Conservation (phyloP, 176 grass and related monocot species). For the Zea luxurians region DNA sequence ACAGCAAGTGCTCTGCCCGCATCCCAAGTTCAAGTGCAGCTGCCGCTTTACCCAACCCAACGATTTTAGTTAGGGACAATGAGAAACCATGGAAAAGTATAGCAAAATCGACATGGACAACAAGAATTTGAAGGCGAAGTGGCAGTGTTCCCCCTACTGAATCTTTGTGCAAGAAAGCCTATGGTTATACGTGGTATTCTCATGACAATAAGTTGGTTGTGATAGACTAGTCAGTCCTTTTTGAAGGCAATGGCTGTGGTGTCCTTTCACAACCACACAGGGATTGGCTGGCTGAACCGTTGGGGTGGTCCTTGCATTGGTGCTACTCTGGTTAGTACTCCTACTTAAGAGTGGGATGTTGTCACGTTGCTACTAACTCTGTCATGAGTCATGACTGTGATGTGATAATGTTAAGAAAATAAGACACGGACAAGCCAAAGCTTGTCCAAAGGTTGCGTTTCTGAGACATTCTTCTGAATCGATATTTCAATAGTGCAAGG, state of each 20-base stretch:
- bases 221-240: background rate
- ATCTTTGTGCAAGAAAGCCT: constrained; percentile 24
- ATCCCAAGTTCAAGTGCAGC: constrained; percentile 75
- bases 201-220: background rate
- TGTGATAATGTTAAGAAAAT: background rate
- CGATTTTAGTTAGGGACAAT: constrained; percentile 47
- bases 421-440: background rate
- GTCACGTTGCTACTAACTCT: constrained; percentile 25
- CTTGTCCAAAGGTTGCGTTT: constrained; percentile 10
- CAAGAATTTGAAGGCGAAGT: background rate
- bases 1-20: constrained; percentile 52
- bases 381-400: constrained; percentile 31
- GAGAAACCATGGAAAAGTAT: constrained; percentile 41
- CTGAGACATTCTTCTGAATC: constrained; percentile 4
- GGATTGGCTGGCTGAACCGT: background rate
- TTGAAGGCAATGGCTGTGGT: background rate
- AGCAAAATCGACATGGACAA: constrained; percentile 39
- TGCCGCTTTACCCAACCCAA: constrained; percentile 65
- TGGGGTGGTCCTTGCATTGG: constrained; percentile 24
- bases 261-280: constrained; percentile 16
- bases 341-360: constrained; percentile 39
- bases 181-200: background rate
- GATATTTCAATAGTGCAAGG: background rate
- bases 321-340: constrained; percentile 21
- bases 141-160: constrained; percentile 29